These are phyloP conservation scores for Meira nashicola DNA, from an alignment of 1,284 basidiomycete genomes.

Conservation along the genomic window DNA sequence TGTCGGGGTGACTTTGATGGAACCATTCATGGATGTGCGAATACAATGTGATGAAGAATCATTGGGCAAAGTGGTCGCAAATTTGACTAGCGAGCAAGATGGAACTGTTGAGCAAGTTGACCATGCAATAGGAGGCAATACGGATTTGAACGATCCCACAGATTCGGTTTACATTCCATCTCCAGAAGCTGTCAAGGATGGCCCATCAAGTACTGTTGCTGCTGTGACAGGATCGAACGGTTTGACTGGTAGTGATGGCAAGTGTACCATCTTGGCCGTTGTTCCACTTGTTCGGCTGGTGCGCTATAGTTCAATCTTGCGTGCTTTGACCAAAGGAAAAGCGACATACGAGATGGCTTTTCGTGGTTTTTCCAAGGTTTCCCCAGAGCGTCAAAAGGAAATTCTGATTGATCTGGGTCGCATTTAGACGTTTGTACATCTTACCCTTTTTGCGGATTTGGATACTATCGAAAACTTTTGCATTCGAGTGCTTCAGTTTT, in stretches of 20 bases:
- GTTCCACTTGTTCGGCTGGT: constrained; percentile 75
- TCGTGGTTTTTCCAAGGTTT: constrained; percentile 65
- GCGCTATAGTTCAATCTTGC: constrained; percentile 70
- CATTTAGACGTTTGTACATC: neutral
- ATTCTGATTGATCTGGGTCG: constrained; percentile 40
- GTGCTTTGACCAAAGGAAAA: constrained; percentile 74
- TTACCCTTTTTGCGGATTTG: too few relatives aligned
- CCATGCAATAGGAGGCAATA: constrained; percentile 42
- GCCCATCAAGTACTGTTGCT: neutral
- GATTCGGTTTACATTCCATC: constrained; percentile 69
- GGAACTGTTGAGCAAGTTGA: constrained; percentile 39
- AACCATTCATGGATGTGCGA: constrained; percentile 46
- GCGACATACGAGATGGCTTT: constrained; percentile 73
- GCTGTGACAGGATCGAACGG: constrained; percentile 56
- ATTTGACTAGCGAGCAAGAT: constrained; percentile 43
- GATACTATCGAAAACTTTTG: too few relatives aligned
- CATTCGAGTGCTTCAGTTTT: too few relatives aligned
- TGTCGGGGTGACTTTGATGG: constrained; percentile 35
- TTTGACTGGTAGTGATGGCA: constrained; percentile 59
- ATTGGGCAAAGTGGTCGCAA: constrained; percentile 43
- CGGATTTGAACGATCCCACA: constrained; percentile 56
- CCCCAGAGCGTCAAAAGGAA: constrained; percentile 28
- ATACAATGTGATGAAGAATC: constrained; percentile 28
- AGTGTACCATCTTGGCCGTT: constrained; percentile 53
- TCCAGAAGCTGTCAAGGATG: neutral